Percentiles rank a stretch among this genome's conserved stretches.
Conservation (phyloP, 768 basidiomycete genomes). For the Mycena polygramma region DNA sequence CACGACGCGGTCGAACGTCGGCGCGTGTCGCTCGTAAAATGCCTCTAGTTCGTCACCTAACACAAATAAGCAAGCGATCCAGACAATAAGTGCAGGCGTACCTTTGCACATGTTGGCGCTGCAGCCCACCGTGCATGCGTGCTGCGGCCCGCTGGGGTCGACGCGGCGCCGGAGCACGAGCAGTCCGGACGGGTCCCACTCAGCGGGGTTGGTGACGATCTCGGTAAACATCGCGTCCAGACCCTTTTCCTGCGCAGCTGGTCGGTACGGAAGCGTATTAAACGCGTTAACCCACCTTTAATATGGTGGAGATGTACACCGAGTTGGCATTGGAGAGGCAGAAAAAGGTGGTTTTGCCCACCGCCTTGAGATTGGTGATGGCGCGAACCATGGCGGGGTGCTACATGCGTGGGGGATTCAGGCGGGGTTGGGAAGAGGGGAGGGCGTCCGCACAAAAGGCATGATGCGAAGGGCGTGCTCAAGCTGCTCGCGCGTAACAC, state of each 20-base stretch:
- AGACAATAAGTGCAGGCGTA: constrained; percentile 41
- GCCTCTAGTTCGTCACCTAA: constrained; percentile 93
- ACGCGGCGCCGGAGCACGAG: constrained; percentile 84
- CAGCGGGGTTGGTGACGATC: constrained; percentile 93
- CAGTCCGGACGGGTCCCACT: constrained; percentile 78
- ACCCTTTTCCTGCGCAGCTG: constrained; percentile 72
- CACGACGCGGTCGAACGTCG: constrained; percentile 79
- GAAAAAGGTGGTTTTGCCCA: constrained; percentile 81
- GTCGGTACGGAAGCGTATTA: background rate
- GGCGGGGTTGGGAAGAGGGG: background rate
- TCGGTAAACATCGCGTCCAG: constrained; percentile 81
- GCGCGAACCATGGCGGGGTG: constrained; percentile 97
- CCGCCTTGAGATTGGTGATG: constrained; percentile 81
- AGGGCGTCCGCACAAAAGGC: constrained; percentile 78
- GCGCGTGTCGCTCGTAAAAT: constrained; percentile 74
- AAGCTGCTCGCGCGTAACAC: constrained; percentile 80
- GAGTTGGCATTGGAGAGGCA: constrained; percentile 95
- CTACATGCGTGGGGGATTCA: constrained; percentile 54
- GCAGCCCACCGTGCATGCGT: constrained; percentile 89
- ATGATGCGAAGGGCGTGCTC: constrained; percentile 81
- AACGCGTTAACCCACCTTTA: constrained; percentile 66
- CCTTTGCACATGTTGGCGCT: constrained; percentile 99
- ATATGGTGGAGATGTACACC: constrained; percentile 91
- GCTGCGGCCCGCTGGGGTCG: constrained; percentile 82
- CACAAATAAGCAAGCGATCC: constrained; percentile 8